phyloP scores from a whole-genome alignment of 257 asterid species.

The Nemophila menziesii region DNA sequence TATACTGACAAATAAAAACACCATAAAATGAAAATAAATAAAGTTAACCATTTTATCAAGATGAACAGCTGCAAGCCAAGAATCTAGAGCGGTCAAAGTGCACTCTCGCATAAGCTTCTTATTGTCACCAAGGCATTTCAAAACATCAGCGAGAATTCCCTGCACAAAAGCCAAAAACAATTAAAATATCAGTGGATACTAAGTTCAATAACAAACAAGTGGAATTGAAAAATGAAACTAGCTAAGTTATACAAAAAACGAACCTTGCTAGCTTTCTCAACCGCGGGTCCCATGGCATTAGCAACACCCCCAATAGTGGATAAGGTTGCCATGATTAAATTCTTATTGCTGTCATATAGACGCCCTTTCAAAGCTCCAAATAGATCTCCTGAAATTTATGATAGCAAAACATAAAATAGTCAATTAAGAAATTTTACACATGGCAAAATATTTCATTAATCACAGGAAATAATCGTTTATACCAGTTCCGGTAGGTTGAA shows the following conservation, averaged over 20 bases:
- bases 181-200: too few species aligned
- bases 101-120: conserved; percentile 96
- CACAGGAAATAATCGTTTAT: conserved; percentile 3
- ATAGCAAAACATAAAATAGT: conserved; percentile 6
- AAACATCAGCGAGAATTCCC: conserved; percentile 86
- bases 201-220: conserved; percentile 1
- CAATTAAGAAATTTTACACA: background rate
- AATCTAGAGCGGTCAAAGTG: conserved; percentile 74
- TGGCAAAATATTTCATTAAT: background rate
- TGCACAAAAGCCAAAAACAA: conserved; percentile 26
- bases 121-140: conserved; percentile 95
- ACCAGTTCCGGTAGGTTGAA: conserved; percentile 97
- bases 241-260: conserved; percentile 8
- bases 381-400: conserved; percentile 50
- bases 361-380: conserved; percentile 86
- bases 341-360: conserved; percentile 86
- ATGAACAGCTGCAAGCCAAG: conserved; percentile 97
- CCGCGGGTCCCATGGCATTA: conserved; percentile 84
- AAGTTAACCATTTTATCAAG: conserved; percentile 76
- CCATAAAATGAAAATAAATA: conserved; percentile 1
- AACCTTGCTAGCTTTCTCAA: conserved; percentile 99
- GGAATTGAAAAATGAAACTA: conserved; percentile 9
- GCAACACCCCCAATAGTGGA: conserved; percentile 81
- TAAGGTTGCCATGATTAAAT: conserved; percentile 72
- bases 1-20: too few species aligned